A percentile compares a stretch with the other conserved stretches of the same genome.
Evolutionary conservation across 768 basidiomycete species (phyloP).

Genomic region (Kwoniella dejecticola): DNA sequence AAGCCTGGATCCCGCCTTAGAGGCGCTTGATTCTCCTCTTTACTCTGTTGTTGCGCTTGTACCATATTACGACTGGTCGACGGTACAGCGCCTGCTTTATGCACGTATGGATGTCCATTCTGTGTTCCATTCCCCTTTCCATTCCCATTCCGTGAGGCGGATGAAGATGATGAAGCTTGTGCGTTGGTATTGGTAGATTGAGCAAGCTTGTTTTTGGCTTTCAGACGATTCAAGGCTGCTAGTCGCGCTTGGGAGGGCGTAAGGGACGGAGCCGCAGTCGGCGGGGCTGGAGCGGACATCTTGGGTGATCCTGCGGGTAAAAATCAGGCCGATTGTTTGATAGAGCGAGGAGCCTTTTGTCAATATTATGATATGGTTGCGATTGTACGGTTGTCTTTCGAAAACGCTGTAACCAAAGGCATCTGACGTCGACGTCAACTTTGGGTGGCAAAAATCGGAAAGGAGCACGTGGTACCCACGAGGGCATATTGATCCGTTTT

Average conservation of each 20-base stretch:
- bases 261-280: constrained; percentile 16
- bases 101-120: constrained; percentile 24
- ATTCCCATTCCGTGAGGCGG: not conserved
- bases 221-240: constrained; percentile 50
- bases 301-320: not conserved
- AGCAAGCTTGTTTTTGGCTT: constrained; percentile 45
- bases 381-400: no score
- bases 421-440: no score
- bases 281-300: constrained; percentile 11
- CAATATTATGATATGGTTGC: no score
- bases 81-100: constrained; percentile 32
- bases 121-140: not conserved
- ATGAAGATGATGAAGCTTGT: not conserved
- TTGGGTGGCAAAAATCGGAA: no score
- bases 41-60: constrained; percentile 29
- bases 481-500: no score
- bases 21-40: constrained; percentile 26
- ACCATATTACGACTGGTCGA: constrained; percentile 34
- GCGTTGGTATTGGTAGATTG: constrained; percentile 3
- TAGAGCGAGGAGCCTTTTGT: no score
- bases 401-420: no score
- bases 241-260: constrained; percentile 43
- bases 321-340: no score
- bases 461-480: no score
- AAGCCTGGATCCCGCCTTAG: constrained; percentile 51